Base-by-base conservation (phyloP, 306 rosid genomes). In the Gastrolobium bilobum region DNA sequence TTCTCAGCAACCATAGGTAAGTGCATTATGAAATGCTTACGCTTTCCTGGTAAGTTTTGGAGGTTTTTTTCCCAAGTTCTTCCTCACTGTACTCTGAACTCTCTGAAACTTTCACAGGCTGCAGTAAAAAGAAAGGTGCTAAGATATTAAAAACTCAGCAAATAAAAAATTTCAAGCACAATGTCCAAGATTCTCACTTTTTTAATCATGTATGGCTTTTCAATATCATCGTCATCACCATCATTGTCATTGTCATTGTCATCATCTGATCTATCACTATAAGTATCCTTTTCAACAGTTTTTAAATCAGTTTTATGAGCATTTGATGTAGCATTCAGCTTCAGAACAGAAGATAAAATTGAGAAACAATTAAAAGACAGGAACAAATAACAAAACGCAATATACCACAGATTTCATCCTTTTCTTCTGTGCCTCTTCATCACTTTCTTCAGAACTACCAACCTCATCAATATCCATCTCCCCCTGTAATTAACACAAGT, bases 401-500 rank as follows among this genome's bases (percentile, higher is more conserved):
- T 76, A n/a, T 56, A 87, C 89, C 68, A 43, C 29, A 48, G 58
- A 74, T 72, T 87, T 77, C n/a, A 34, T 75, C 68, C 80, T 88
- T 51, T 76, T 83, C 66, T 43, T 31, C 63, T 68, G 82, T 40
- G 82, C 83, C 77, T 87, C 93, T 50, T 79, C 89, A 7, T 83
- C 85, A 53, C 63, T 33, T 69, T 87, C 88, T 33, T 86, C 88
- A 79, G 87, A 91, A 57, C 83, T 40, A 51, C 77, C 77, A 58
- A 69, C 87, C 37, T 76, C 68, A 6, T 82, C 86, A 53, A 81
- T 53, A 65, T 84, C 84, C 84, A 81, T 69, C 59, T 53, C 70
- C 42, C 42, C 75, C 83, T 81, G 84, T 40, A 58, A 34, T 56
- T 35, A 58, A 56, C 5, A 66, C 42, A 63, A 54, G 31, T 26